Percentiles rank a stretch among this genome's conserved stretches.
These are phyloP conservation scores for Auxenochlorella pyrenoidosa DNA, from an alignment of 139 green algal species.

Conservation along the genomic window DNA sequence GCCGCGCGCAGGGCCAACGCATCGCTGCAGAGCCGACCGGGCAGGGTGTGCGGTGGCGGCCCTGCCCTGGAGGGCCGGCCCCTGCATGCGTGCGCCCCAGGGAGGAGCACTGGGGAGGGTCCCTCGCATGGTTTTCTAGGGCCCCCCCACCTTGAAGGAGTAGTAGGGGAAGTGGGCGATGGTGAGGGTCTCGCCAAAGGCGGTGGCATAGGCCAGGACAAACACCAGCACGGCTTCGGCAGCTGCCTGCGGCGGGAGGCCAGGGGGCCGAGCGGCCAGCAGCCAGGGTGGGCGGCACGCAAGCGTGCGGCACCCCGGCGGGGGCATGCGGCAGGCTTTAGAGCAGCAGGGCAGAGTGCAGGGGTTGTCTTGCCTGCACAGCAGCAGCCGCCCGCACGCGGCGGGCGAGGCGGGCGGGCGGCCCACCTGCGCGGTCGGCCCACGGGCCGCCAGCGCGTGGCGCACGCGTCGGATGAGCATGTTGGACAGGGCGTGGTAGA, in stretches of 20 bases:
- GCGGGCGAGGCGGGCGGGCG: not conserved
- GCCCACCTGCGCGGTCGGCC: slow-evolving; percentile 6
- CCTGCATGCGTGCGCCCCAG: too few relatives aligned
- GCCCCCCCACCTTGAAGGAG: slow-evolving; percentile 73
- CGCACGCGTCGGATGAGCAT: slow-evolving; percentile 70
- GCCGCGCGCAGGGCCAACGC: too few relatives aligned
- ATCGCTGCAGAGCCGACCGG: too few relatives aligned
- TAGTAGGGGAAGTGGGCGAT: slow-evolving; percentile 98
- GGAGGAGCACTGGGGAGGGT: too few relatives aligned
- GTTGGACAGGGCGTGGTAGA: slow-evolving; percentile 97
- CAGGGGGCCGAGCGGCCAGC: too few relatives aligned
- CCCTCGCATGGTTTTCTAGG: too few relatives aligned
- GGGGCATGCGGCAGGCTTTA: not conserved
- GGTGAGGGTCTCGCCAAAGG: slow-evolving; percentile 94
- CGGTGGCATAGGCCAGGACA: slow-evolving; percentile 89
- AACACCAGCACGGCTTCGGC: slow-evolving; percentile 75
- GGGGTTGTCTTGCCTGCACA: not conserved
- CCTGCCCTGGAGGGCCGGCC: too few relatives aligned
- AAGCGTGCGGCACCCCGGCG: too few relatives aligned
- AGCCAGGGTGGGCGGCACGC: not conserved
- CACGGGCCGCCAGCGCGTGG: slow-evolving; percentile 6
- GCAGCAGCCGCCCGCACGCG: too few relatives aligned
- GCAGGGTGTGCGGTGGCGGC: too few relatives aligned
- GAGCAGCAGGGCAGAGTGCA: not conserved
- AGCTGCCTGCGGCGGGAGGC: not conserved